phyloP scores from a whole-genome alignment of 1,139 yeast species.

The Candida sp. region DNA sequence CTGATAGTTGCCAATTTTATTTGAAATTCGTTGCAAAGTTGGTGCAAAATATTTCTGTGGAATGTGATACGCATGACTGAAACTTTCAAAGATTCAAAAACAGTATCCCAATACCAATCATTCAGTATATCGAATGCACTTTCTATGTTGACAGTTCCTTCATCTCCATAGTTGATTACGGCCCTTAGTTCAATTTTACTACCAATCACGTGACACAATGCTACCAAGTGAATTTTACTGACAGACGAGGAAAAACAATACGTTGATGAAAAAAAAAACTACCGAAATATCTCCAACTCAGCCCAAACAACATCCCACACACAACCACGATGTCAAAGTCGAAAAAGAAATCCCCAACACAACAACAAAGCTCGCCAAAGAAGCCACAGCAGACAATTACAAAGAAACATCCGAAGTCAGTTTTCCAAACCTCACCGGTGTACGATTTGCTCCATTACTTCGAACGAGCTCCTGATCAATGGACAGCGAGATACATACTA shows the following conservation, averaged over 20 bases:
- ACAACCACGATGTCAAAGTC: slow-evolving; percentile 12
- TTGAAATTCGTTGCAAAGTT: too few relatives aligned
- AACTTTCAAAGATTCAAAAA: too few relatives aligned
- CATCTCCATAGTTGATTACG: neutral
- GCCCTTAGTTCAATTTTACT: neutral
- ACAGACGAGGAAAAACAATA: neutral
- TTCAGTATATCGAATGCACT: too few relatives aligned
- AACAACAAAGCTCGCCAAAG: neutral
- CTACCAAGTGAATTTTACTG: neutral
- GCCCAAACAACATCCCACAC: neutral
- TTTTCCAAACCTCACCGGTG: slow-evolving; percentile 36
- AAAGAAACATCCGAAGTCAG: slow-evolving; percentile 15
- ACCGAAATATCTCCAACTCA: neutral
- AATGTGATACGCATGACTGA: too few relatives aligned
- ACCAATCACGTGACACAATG: neutral
- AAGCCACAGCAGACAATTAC: neutral
- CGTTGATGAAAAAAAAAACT: neutral
- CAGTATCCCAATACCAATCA: too few relatives aligned
- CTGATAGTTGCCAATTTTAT: too few relatives aligned
- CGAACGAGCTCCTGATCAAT: slow-evolving; percentile 75
- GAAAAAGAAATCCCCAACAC: slow-evolving; percentile 8
- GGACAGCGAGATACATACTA: slow-evolving; percentile 86
- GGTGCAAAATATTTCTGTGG: too few relatives aligned
- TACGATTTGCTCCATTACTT: slow-evolving; percentile 45
- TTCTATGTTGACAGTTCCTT: neutral